A percentile compares a stretch with the other conserved stretches of the same genome.
phyloP scores from a whole-genome alignment of 306 rosid species.

The Acacia melanoxylon region DNA sequence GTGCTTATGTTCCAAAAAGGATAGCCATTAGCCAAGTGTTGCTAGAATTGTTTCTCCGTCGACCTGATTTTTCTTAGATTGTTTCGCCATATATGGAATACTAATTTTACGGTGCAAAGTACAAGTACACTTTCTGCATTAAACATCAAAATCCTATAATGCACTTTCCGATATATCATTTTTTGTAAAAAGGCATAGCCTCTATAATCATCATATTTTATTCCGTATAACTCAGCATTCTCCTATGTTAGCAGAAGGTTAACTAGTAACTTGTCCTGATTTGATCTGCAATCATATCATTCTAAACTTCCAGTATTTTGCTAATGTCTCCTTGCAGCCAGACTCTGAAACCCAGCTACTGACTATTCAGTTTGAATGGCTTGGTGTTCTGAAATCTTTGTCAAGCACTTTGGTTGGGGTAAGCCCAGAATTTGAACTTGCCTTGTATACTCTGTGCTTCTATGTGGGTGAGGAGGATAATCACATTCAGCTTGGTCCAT shows the following conservation, averaged over 20 bases:
- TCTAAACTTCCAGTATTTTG: constrained; percentile 22
- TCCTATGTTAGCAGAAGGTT: background rate
- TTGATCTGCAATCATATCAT: constrained; percentile 24
- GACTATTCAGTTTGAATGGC: constrained; percentile 93
- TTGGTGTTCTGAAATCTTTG: constrained; percentile 82
- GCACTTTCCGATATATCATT: background rate
- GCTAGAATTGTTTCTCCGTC: background rate
- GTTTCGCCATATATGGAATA: background rate
- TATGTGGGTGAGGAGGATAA: constrained; percentile 77
- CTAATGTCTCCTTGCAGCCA: constrained; percentile 62
- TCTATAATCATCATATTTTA: background rate
- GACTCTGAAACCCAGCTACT: constrained; percentile 90
- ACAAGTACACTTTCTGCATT: background rate
- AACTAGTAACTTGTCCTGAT: background rate
- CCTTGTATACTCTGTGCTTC: constrained; percentile 86
- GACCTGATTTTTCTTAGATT: background rate
- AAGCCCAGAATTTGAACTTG: constrained; percentile 97
- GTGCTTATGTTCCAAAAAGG: background rate
- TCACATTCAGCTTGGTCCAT: constrained; percentile 82
- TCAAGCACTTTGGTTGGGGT: constrained; percentile 96
- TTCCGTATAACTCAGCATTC: background rate
- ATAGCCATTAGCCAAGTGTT: background rate
- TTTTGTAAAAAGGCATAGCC: background rate
- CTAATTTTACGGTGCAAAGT: background rate
- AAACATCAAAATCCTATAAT: background rate